Conservation (phyloP, 306 rosid genomes). For the Prinsepia uniflora region DNA sequence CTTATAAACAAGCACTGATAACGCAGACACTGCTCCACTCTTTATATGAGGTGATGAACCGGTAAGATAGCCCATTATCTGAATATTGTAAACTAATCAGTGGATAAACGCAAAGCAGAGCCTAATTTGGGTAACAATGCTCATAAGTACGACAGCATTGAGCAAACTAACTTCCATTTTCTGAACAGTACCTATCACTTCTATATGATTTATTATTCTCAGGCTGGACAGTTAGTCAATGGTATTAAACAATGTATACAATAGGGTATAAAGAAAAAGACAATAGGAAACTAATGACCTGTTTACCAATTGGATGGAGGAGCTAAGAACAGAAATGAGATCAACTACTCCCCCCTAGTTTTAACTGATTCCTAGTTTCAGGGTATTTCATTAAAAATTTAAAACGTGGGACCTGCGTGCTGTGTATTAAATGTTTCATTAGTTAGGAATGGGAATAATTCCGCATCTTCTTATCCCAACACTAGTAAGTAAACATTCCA, state of each 20-base stretch:
- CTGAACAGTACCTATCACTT: neutral
- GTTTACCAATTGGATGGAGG: no score
- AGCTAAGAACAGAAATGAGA: no score
- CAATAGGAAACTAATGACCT: neutral
- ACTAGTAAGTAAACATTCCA: no score
- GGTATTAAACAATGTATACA: no score
- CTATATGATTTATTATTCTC: neutral
- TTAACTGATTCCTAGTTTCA: no score
- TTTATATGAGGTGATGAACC: slow-evolving; percentile 85
- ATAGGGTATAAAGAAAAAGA: neutral
- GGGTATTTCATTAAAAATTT: no score
- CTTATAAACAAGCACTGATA: slow-evolving; percentile 72
- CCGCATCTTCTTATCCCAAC: no score
- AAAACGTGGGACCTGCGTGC: no score
- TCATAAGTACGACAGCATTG: neutral
- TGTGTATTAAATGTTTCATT: no score
- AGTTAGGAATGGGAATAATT: no score
- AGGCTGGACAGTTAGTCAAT: no score
- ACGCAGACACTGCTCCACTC: slow-evolving; percentile 92
- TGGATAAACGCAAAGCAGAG: neutral
- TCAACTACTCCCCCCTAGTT: no score
- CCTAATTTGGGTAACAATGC: neutral
- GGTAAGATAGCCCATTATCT: slow-evolving; percentile 90
- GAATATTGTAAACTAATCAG: slow-evolving; percentile 23
- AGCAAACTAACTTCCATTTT: neutral